Percentiles rank a stretch among this genome's conserved stretches.
Evolutionary conservation across 2,329 filamentous ascomycete species (phyloP).

Genomic region (Phialophora verrucosa): DNA sequence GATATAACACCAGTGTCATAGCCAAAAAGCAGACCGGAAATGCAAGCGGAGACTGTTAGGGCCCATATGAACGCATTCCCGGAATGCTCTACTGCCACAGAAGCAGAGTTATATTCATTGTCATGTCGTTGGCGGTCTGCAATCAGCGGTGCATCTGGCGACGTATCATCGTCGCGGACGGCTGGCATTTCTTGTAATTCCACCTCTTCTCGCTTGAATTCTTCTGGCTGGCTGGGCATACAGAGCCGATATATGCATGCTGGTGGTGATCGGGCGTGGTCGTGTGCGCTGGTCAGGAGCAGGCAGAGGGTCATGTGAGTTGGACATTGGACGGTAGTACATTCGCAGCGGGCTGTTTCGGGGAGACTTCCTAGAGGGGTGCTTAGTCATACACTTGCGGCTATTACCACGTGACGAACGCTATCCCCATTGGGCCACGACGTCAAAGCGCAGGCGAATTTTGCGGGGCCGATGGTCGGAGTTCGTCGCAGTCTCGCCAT

Average conservation of each 20-base stretch:
- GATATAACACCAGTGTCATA: conserved; percentile 69
- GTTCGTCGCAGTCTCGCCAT: conserved; percentile 14
- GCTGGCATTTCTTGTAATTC: conserved; percentile 30
- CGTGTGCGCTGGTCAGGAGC: conserved; percentile 14
- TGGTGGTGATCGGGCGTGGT: conserved; percentile 9
- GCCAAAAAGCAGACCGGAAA: conserved; percentile 65
- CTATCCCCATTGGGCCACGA: neutral
- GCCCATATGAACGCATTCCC: conserved; percentile 59
- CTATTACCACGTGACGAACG: neutral
- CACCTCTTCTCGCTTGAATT: conserved; percentile 25
- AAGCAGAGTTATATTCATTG: neutral
- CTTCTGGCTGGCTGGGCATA: conserved; percentile 15
- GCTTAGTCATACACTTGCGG: neutral
- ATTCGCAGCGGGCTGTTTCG: neutral
- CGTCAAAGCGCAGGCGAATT: neutral
- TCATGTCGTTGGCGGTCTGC: conserved; percentile 8
- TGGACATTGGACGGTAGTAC: neutral
- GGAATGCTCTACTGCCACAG: conserved; percentile 24
- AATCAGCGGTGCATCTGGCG: conserved; percentile 31
- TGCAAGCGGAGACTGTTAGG: conserved; percentile 62
- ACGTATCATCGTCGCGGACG: conserved; percentile 20
- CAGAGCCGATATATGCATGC: conserved; percentile 11
- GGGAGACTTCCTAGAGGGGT: neutral
- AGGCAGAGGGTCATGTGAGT: neutral
- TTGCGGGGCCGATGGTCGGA: conserved; percentile 16